Base-by-base conservation (phyloP, 2,329 filamentous ascomycete species). In the Exophiala dermatitidis region DNA sequence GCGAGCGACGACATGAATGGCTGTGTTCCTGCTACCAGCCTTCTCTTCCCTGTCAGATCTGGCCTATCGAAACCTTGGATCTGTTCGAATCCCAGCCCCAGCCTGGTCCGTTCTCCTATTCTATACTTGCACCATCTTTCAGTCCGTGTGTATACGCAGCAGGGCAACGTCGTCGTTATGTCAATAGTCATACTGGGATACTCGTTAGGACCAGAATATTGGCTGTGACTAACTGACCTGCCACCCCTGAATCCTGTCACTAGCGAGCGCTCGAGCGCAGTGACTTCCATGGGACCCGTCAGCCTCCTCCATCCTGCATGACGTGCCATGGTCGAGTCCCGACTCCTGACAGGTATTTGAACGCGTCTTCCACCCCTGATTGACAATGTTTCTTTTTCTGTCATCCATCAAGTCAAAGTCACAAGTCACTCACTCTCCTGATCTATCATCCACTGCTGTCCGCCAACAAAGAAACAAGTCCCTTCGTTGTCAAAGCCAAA, bases 301-400 rank as follows among this genome's bases (percentile, higher is more conserved):
- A 58, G 51, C 56, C 53, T 51, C 50, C 41, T 47, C 34, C 19
- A 45, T 45, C 29, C 33, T 55, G 51, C 54, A 55, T 57, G 57
- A 59, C 57, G 57, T 60, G 47, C 37, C 48, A 40, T 9, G 32
- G 19, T 19, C 19, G 19, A 19, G 19, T 19, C 19, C 9, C 30
- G 47, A 42, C 49, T 48, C 48, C 50, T 48, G 26, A 42, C 41
- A 52, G 48, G 52, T 60, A 59, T 59, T 57, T 59, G 57, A 54
- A 59, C 36, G 28, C 54, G 30, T 42, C 46, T 57, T 46, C 47
- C 34, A 45, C 31, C 37, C 42, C 44, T 33, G 45, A 30, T 53
- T 46, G 52, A 47, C 43, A 34, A 26, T 48, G 31, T 51, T 52
- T 19, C 19, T 34, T 33, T 33, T 53, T 28, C 50, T 42, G 34